Conservation (phyloP, 2,329 filamentous ascomycete species). For the Triangularia verruculosa region DNA sequence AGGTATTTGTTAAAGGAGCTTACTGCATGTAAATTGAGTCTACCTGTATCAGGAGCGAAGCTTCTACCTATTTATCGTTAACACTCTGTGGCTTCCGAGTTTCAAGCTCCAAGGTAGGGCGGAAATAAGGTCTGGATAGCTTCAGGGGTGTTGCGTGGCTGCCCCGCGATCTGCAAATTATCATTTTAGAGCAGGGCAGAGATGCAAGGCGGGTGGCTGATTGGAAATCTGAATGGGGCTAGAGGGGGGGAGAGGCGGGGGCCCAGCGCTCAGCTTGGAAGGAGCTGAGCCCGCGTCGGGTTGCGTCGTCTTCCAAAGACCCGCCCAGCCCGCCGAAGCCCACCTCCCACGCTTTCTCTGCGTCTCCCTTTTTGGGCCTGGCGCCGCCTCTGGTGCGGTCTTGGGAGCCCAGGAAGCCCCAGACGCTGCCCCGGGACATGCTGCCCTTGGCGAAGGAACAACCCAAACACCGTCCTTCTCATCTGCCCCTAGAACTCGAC, state of each 20-base stretch:
- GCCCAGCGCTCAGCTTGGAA: slow-evolving; percentile 21
- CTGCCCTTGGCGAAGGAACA: slow-evolving; percentile 9
- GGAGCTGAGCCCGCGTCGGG: slow-evolving; percentile 17
- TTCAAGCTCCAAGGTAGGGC: background rate
- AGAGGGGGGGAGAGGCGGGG: slow-evolving; percentile 11
- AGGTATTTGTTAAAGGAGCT: background rate
- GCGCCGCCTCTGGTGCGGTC: slow-evolving; percentile 5
- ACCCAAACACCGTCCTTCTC: slow-evolving; percentile 8
- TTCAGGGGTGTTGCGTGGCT: slow-evolving; percentile 7
- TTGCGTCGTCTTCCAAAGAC: background rate
- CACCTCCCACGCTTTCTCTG: slow-evolving; percentile 13
- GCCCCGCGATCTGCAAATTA: slow-evolving; percentile 8
- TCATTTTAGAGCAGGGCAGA: slow-evolving; percentile 1
- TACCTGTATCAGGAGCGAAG: too few species aligned
- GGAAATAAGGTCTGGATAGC: background rate
- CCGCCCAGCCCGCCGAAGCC: slow-evolving; percentile 17
- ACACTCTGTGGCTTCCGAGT: too few species aligned
- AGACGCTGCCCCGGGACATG: slow-evolving; percentile 8
- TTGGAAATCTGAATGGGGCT: slow-evolving; percentile 5
- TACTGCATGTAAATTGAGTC: too few species aligned
- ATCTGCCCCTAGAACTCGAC: slow-evolving; percentile 4
- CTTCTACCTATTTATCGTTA: too few species aligned
- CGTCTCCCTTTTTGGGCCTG: background rate
- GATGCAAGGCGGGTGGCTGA: slow-evolving; percentile 1
- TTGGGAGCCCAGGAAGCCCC: slow-evolving; percentile 10